A percentile compares a stretch with the other conserved stretches of the same genome.
These are phyloP conservation scores for Cystobasidium tubakii DNA, from an alignment of 768 basidiomycete genomes.

Conservation along the genomic window DNA sequence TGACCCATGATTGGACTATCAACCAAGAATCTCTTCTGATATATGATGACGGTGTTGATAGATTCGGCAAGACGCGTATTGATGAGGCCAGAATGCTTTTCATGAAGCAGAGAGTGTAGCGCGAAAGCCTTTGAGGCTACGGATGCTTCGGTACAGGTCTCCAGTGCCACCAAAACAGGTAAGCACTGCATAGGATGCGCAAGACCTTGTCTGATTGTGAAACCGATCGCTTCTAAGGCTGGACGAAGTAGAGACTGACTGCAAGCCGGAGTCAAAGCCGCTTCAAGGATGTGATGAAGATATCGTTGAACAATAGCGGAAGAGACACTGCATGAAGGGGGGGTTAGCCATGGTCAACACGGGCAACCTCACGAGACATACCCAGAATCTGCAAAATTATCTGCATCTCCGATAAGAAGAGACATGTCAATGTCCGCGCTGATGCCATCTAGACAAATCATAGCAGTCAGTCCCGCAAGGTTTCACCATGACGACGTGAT, in stretches of 20 bases:
- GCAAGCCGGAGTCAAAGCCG: conserved; percentile 61
- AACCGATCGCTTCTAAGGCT: conserved; percentile 83
- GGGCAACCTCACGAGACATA: conserved; percentile 48
- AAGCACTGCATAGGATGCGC: conserved; percentile 94
- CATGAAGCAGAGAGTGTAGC: conserved; percentile 73
- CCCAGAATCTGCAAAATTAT: conserved; percentile 96
- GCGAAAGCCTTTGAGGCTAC: conserved; percentile 70
- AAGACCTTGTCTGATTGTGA: conserved; percentile 89
- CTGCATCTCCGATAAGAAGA: conserved; percentile 87
- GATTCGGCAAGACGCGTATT: conserved; percentile 78
- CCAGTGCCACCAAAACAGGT: conserved; percentile 85
- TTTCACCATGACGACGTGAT: no score
- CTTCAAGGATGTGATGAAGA: conserved; percentile 69
- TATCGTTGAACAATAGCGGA: conserved; percentile 93
- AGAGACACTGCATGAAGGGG: conserved; percentile 61
- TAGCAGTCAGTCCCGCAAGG: no score
- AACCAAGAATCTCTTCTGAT: conserved; percentile 54
- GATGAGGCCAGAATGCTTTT: conserved; percentile 80
- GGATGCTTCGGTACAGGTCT: conserved; percentile 61
- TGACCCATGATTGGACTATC: conserved; percentile 55
- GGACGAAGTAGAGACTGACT: conserved; percentile 35
- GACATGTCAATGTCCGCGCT: conserved; percentile 69
- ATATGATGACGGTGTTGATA: conserved; percentile 73
- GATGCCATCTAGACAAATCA: background rate
- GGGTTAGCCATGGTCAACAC: background rate